Evolutionary conservation across 148 eudicot genomes (phyloP), one percentile per base, ranked within the genome.

Genomic region (Pharnaceum exiguum): DNA sequence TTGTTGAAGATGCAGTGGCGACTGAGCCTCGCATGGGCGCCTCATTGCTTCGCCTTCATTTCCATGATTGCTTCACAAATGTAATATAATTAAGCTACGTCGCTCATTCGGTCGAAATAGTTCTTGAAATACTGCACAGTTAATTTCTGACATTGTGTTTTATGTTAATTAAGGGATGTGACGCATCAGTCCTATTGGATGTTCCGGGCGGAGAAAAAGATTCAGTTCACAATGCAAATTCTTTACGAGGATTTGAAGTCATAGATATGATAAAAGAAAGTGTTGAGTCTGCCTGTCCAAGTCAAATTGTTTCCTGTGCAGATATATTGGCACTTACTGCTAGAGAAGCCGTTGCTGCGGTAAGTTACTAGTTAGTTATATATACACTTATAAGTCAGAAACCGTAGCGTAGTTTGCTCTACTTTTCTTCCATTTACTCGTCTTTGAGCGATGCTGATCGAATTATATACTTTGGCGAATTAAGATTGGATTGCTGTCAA

Each of bases 1-100:
- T 84, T 79, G 83, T 90, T 9, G 75, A 74, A 28, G 66, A 63
- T 54, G 87, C 82, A 0, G 78, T 81, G 2, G 44, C 77, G 0
- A 71, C 77, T 28, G 97, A 90, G 43, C 84, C 97, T n/a, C 72
- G 97, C n/a, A 83, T 90, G 86, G 79, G 86, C 10, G 97, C 97
- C 45, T 86, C 90, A 5, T 70, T 90, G 54, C 90, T 90, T 51
- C 95, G 95, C 26, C 90, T 89, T 25, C 96, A 89, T 73, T 89
- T 89, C 55, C 96, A 89, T 46, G 96, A 89, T 43, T 90, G 97
- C 63, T 83, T 90, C 35, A 95, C 86, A 29, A 86, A 90, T 76
- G 97, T 75, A 86, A n/a, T n/a, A n/a, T n/a, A 69, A 87, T 55
- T 4, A 33, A 16, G 42, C 19, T 21, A 23, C 17, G 3, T 42